Percentiles rank a stretch among this genome's conserved stretches.
Evolutionary conservation across 176 grass and related monocot species (phyloP).

Genomic region (Bonia amplexicaulis): DNA sequence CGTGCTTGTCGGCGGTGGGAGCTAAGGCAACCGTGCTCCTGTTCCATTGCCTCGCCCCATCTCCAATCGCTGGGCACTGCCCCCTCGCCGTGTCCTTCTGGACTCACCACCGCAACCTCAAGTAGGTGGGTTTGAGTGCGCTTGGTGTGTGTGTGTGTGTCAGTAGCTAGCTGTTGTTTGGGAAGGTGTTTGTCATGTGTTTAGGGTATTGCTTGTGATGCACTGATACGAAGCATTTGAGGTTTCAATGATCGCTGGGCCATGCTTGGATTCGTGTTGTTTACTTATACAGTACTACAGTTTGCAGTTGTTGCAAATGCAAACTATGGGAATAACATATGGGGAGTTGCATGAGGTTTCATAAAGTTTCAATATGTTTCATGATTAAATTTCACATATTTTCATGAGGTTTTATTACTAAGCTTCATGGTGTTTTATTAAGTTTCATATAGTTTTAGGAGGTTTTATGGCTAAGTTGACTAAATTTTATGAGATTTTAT

Average conservation of each 20-base stretch:
- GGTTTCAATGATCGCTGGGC: not conserved
- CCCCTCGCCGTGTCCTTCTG: constrained; percentile 28
- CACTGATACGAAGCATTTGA: not conserved
- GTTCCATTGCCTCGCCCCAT: constrained; percentile 12
- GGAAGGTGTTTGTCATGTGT: not conserved
- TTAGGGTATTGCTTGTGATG: not conserved
- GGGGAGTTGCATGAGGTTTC: too few species aligned
- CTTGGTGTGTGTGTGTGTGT: not conserved
- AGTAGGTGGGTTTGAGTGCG: constrained; percentile 7
- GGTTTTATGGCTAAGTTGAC: too few species aligned
- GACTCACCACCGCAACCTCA: constrained; percentile 39
- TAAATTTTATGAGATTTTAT: too few species aligned
- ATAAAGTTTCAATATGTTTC: too few species aligned
- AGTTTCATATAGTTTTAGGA: too few species aligned
- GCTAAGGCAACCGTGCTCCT: constrained; percentile 28
- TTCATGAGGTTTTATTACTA: too few species aligned
- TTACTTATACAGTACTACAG: not conserved
- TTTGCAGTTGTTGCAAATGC: too few species aligned
- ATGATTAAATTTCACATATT: too few species aligned
- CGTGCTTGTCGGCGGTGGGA: constrained; percentile 28
- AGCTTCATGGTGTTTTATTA: too few species aligned
- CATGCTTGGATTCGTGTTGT: not conserved
- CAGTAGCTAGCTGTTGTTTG: not conserved
- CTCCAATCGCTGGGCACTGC: not conserved
- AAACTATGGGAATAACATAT: not conserved